Percentiles rank a stretch among this genome's conserved stretches.
These are phyloP conservation scores for Vishniacozyma victoriae DNA, from an alignment of 768 basidiomycete genomes.

Conservation along the genomic window DNA sequence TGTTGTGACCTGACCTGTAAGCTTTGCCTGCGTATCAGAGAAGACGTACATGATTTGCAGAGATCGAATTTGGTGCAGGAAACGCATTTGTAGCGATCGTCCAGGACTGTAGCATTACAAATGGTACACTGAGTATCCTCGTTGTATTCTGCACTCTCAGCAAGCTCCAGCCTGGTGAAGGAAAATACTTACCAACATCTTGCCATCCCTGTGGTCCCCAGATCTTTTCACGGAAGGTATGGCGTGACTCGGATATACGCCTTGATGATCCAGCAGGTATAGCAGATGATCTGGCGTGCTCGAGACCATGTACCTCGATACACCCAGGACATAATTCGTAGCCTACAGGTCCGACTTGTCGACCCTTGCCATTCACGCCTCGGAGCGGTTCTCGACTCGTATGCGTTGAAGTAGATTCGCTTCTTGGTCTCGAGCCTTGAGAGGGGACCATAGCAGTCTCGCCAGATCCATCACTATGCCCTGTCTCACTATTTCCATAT, in stretches of 20 bases:
- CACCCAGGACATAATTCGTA: conserved; percentile 82
- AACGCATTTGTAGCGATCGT: conserved; percentile 74
- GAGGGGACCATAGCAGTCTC: too few species aligned
- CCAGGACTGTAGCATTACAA: conserved; percentile 60
- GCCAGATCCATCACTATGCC: not conserved
- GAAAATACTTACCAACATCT: conserved; percentile 76
- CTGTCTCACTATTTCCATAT: not conserved
- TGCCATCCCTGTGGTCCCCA: conserved; percentile 82
- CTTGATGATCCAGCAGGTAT: conserved; percentile 2
- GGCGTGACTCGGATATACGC: conserved; percentile 50
- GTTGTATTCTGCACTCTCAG: conserved; percentile 59
- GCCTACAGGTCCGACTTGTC: too few species aligned
- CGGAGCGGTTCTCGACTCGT: conserved; percentile 1
- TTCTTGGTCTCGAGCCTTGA: not conserved
- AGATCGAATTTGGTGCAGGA: conserved; percentile 73
- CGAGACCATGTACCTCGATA: conserved; percentile 68
- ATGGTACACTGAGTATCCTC: conserved; percentile 73
- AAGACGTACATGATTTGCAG: conserved; percentile 61
- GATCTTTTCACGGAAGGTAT: conserved; percentile 77
- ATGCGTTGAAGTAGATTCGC: not conserved
- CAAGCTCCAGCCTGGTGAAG: not conserved
- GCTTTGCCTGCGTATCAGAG: not conserved
- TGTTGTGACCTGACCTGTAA: conserved; percentile 52
- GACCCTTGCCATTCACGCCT: conserved; percentile 1
- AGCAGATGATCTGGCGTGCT: conserved; percentile 55